Percentiles rank a stretch among this genome's conserved stretches.
Conservation (phyloP, 768 basidiomycete species). For the Amanita muscaria region DNA sequence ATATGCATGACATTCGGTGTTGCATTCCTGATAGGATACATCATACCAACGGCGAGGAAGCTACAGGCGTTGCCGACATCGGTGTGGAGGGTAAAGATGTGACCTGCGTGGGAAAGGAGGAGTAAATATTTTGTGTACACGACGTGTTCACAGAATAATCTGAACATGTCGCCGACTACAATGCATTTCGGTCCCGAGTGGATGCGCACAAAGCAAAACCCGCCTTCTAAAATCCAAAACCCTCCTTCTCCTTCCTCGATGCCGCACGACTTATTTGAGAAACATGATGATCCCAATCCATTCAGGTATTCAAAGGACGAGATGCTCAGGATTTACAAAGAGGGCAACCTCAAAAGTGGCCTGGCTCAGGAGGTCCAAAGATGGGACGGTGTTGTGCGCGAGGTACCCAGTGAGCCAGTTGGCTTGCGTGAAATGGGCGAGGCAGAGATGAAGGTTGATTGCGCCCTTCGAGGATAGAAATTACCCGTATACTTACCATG, state of each 20-base stretch:
- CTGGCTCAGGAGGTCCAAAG: conserved; percentile 81
- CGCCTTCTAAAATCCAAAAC: conserved; percentile 40
- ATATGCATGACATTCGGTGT: conserved; percentile 78
- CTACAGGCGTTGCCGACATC: conserved; percentile 72
- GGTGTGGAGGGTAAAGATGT: conserved; percentile 61
- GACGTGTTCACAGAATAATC: conserved; percentile 5
- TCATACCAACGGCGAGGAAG: conserved; percentile 75
- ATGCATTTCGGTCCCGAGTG: conserved; percentile 92
- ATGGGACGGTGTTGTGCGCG: conserved; percentile 84
- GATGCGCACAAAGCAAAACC: conserved; percentile 77
- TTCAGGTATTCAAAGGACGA: conserved; percentile 85
- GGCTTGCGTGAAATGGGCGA: conserved; percentile 75
- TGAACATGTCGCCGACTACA: conserved; percentile 46
- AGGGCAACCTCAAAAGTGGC: conserved; percentile 63
- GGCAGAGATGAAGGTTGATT: conserved; percentile 77
- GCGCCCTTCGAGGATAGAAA: conserved; percentile 13
- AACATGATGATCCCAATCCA: conserved; percentile 60
- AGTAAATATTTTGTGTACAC: conserved; percentile 7
- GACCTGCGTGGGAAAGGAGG: conserved; percentile 20
- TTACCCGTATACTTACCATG: conserved; percentile 18
- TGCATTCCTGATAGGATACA: conserved; percentile 61
- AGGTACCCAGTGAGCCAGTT: conserved; percentile 62
- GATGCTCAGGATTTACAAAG: conserved; percentile 74
- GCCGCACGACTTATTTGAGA: conserved; percentile 40
- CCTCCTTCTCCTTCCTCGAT: conserved; percentile 55